Percentiles rank a stretch among this genome's conserved stretches.
Conservation (phyloP, 2,329 filamentous ascomycete species). For the Atkinsonella texensis region DNA sequence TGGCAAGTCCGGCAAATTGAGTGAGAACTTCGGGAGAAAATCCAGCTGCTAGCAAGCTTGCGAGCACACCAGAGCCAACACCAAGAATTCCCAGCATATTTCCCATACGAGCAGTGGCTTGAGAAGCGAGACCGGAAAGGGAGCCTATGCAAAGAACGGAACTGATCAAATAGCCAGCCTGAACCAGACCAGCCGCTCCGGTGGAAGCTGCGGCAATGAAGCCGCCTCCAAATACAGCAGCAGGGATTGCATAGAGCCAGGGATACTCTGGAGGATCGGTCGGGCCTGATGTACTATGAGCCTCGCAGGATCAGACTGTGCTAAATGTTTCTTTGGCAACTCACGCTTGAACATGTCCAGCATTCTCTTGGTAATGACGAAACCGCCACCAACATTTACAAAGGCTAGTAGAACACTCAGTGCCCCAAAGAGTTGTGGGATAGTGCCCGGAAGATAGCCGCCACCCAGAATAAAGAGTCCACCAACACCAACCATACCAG, state of each 20-base stretch:
- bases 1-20: slow-evolving; percentile 68
- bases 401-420: slow-evolving; percentile 74
- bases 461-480: slow-evolving; percentile 84
- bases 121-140: slow-evolving; percentile 68
- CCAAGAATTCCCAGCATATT: slow-evolving; percentile 81
- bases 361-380: slow-evolving; percentile 89
- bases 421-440: slow-evolving; percentile 69
- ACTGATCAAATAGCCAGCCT: slow-evolving; percentile 78
- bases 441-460: slow-evolving; percentile 62
- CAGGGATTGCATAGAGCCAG: slow-evolving; percentile 75
- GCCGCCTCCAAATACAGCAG: slow-evolving; percentile 64
- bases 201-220: slow-evolving; percentile 71
- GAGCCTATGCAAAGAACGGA: slow-evolving; percentile 78
- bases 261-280: slow-evolving; percentile 83
- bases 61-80: slow-evolving; percentile 70
- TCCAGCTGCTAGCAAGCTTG: slow-evolving; percentile 69
- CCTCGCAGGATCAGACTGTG: no score
- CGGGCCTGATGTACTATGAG: slow-evolving; percentile 34
- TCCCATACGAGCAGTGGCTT: slow-evolving; percentile 70
- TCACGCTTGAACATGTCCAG: slow-evolving; percentile 76
- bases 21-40: slow-evolving; percentile 67
- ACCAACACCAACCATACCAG: slow-evolving; percentile 80
- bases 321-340: slow-evolving; percentile 11
- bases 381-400: slow-evolving; percentile 79
- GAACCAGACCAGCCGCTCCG: slow-evolving; percentile 71